Percentiles rank a stretch among this genome's conserved stretches.
Conservation (phyloP, 108 stramenopile species). For the Cyclotella cryptica region DNA sequence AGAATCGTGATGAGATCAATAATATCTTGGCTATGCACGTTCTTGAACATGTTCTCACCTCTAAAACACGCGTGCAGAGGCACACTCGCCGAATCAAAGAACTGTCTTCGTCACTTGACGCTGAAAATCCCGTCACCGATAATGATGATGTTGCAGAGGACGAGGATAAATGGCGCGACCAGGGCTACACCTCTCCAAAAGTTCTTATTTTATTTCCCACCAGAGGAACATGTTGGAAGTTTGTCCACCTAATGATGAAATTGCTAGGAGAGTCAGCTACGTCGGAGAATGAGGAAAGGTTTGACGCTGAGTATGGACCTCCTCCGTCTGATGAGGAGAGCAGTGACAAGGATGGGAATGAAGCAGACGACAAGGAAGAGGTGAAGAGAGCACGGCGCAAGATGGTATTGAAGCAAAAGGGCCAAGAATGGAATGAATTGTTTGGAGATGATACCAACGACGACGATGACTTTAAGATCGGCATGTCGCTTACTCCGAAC, state of each 20-base stretch:
- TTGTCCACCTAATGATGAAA: constrained; percentile 65
- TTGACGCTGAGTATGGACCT: constrained; percentile 79
- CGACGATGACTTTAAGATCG: constrained; percentile 96
- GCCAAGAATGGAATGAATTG: constrained; percentile 87
- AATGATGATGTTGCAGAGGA: constrained; percentile 41
- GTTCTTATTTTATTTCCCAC: constrained; percentile 86
- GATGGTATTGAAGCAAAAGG: constrained; percentile 69
- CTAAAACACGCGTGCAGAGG: constrained; percentile 63
- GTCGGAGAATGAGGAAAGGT: constrained; percentile 66
- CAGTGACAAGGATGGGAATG: constrained; percentile 37
- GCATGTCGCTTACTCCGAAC: constrained; percentile 80
- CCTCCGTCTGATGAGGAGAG: constrained; percentile 31
- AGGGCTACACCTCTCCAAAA: constrained; percentile 88
- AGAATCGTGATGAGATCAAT: constrained; percentile 63
- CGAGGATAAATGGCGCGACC: constrained; percentile 73
- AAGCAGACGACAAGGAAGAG: constrained; percentile 25
- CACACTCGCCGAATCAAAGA: constrained; percentile 72
- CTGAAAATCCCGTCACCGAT: constrained; percentile 8
- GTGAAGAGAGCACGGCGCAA: constrained; percentile 16
- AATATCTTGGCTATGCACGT: constrained; percentile 68
- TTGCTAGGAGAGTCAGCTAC: constrained; percentile 55
- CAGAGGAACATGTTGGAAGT: constrained; percentile 71
- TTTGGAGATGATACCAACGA: constrained; percentile 89
- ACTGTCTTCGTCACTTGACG: constrained; percentile 16
- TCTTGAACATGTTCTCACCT: constrained; percentile 81